Base-by-base conservation (phyloP, 2,329 filamentous ascomycete species). In the Cladosporium oxysporum region DNA sequence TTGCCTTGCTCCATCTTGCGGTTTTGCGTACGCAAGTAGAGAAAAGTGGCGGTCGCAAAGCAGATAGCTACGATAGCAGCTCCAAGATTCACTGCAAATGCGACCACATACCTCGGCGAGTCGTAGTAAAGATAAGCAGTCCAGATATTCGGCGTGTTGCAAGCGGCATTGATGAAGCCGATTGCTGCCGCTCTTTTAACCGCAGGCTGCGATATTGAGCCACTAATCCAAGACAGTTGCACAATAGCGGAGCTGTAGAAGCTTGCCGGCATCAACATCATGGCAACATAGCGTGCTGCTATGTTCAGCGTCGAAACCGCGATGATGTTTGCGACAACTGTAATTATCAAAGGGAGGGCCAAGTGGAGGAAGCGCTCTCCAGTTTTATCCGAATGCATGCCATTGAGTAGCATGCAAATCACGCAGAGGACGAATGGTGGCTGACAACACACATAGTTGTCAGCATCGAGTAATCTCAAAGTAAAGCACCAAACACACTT, bases 251-350 rank as follows among this genome's bases (percentile, higher is more conserved):
- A 37, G 53, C 53, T 58, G 31, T 58, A 58, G 53, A 55, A 29
- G 31, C 69, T 70, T 52, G 67, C 66, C 53, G 47, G 58, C 58
- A 61, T 61, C 16, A 89, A 75, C 69, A 88, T 88, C 81, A 88
- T 87, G 69, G 85, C 86, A 66, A 88, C 86, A 77, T 87, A 88
- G 3, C 85, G 81, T 0, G 82, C 83, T 0, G 80, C 85, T 0
- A 82, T 78, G 2, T 79, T 81, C 0, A 82, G 81, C 0, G 85
- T 84, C 0, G 78, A 80, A 6, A 84, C 84, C 10, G 82, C 84
- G 29, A 88, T 85, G 6, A 84, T 79, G 64, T 87, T 87, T 1
- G 86, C 86, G 0, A 82, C 73, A 0, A 81, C 79, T 0, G 85
- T 82, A 0, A 88, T 66, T 0, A 83, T 59, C 79, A 87, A 85